These are phyloP conservation scores for Beauveria bassiana DNA, from an alignment of 2,329 filamentous ascomycete genomes.

Conservation along the genomic window DNA sequence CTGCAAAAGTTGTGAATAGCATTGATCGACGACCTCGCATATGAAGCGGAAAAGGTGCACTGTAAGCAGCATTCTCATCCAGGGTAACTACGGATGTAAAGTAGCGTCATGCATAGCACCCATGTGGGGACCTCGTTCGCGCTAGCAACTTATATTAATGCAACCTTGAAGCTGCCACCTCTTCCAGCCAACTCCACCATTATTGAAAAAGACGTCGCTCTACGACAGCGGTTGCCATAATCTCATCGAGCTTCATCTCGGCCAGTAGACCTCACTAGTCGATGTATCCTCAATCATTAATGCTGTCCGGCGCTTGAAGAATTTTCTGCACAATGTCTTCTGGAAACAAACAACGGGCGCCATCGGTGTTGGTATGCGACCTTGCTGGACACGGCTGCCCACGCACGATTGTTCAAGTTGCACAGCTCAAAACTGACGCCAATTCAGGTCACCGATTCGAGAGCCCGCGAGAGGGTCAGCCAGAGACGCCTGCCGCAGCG, in stretches of 20 bases:
- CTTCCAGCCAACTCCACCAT: constrained; percentile 8
- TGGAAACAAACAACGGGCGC: constrained; percentile 10
- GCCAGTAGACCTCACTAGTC: neutral
- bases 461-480: constrained; percentile 24
- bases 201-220: neutral
- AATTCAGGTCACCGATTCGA: constrained; percentile 30
- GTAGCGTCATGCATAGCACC: neutral
- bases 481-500: constrained; percentile 26
- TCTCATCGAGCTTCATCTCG: neutral
- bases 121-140: constrained; percentile 5
- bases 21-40: neutral
- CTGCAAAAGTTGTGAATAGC: too few species aligned
- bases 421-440: constrained; percentile 12
- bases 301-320: neutral
- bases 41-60: neutral
- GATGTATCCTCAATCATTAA: neutral
- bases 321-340: constrained; percentile 8
- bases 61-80: neutral
- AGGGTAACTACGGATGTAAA: neutral
- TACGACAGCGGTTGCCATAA: neutral
- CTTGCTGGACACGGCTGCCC: neutral
- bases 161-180: constrained; percentile 1
- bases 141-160: neutral
- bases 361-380: constrained; percentile 12
- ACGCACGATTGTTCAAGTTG: neutral